Evolutionary conservation across 345 rosid genomes (phyloP), one percentile per base, ranked within the genome.

Genomic region (Populus pruinosa): DNA sequence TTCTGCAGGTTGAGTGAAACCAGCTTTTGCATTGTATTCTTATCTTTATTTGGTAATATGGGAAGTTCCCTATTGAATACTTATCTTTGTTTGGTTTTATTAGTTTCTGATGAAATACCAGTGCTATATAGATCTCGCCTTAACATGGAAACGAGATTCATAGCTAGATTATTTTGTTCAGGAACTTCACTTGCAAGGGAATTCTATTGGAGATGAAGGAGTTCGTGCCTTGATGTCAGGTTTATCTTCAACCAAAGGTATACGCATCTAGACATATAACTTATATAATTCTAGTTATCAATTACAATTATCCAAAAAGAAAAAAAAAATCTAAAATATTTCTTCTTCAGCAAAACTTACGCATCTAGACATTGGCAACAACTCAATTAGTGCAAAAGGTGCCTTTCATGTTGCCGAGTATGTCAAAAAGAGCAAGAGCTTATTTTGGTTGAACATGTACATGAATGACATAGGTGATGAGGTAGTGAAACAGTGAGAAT

Each of bases 141-240:
- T 47, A 38, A 75, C 65, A 49, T 65, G 47, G 64, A 29, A 41
- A 36, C 4, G 29, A 44, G 43, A 50, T 49, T 83, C 63, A 75
- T 67, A 59, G 53, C 27, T 36, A 53, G 50, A 38, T 83, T 67
- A 44, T 70, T 21, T 69, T 44, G 13, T 71, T 47, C 87, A 95
- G 99, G 98, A 93, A 85, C 98, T 95, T 87, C 93, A 93, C 83
- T 83, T 95, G 86, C 98, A 93, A 83, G 99, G 98, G 63, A 93
- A 95, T 84, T 89, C 96, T 47, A 89, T 93, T 77, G 98, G 99
- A 76, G 99, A 95, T 80, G 99, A 95, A 88, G 99, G 99, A 72
- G 82, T 81, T 35, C 92, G 97, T 74, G 91, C 93, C 18, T 83
- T 95, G 81, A 89, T 92, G 87, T 87, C 91, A 35, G 94, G 98